Percentiles rank a stretch among this genome's conserved stretches.
Conservation (phyloP, 2,329 filamentous ascomycete genomes). For the Arthrobotrys pseudoclavata region DNA sequence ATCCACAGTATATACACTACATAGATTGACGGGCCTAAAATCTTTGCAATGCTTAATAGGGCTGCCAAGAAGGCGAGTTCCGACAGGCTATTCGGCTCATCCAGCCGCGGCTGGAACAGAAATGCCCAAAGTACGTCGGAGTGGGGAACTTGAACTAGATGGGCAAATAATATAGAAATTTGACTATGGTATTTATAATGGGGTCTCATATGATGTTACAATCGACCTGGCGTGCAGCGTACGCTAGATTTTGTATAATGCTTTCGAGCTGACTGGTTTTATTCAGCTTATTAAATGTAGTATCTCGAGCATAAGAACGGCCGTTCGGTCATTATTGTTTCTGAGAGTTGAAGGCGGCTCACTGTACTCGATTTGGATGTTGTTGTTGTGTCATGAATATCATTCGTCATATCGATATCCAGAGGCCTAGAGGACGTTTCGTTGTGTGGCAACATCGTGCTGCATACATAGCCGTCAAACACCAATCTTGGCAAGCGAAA, state of each 20-base stretch:
- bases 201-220: conserved; percentile 3
- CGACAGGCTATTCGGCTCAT: background rate
- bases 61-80: conserved; percentile 5
- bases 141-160: background rate
- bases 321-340: no score
- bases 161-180: background rate
- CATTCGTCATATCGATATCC: no score
- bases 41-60: background rate
- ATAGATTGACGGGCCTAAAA: background rate
- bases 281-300: no score
- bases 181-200: background rate
- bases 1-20: background rate
- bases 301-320: no score
- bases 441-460: background rate
- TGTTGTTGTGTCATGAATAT: no score
- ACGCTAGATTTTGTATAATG: background rate
- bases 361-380: no score
- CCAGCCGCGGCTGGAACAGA: background rate
- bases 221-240: background rate
- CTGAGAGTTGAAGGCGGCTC: no score
- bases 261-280: no score
- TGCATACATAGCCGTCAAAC: background rate
- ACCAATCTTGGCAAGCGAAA: background rate
- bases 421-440: background rate
- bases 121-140: background rate